Conservation (phyloP, 2,329 filamentous ascomycete species). For the Shiraia bambusicola region DNA sequence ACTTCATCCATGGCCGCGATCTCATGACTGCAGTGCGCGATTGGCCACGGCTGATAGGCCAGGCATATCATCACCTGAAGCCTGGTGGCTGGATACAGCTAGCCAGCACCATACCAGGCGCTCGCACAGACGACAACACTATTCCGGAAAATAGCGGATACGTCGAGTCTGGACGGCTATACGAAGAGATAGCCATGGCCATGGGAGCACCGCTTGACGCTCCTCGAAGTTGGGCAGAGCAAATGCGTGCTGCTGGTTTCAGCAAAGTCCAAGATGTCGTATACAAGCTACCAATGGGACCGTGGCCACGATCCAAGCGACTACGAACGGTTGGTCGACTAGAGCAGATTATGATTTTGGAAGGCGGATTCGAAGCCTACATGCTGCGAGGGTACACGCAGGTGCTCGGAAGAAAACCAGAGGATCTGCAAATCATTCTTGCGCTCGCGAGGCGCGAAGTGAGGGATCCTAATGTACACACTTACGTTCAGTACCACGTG, state of each 20-base stretch:
- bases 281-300: constrained; percentile 30
- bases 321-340: constrained; percentile 19
- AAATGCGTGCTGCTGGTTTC: constrained; percentile 44
- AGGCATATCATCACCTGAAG: constrained; percentile 42
- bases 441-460: constrained; percentile 22
- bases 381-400: constrained; percentile 28
- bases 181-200: constrained; percentile 23
- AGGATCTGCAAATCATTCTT: constrained; percentile 22
- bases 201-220: constrained; percentile 40
- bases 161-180: constrained; percentile 19
- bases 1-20: constrained; percentile 36
- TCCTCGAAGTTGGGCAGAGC: constrained; percentile 35
- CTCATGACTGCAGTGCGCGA: constrained; percentile 34
- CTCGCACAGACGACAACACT: constrained; percentile 20
- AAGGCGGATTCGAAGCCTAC: constrained; percentile 27
- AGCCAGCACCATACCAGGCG: constrained; percentile 20
- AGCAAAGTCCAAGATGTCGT: constrained; percentile 44
- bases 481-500: constrained; percentile 26
- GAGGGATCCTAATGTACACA: constrained; percentile 22
- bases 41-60: constrained; percentile 31
- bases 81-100: constrained; percentile 40
- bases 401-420: constrained; percentile 12
- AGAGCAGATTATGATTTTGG: constrained; percentile 26
- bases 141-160: constrained; percentile 24
- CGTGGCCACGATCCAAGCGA: constrained; percentile 31